Base-by-base conservation (phyloP, 305 asterid genomes). In the Plantago rigida region DNA sequence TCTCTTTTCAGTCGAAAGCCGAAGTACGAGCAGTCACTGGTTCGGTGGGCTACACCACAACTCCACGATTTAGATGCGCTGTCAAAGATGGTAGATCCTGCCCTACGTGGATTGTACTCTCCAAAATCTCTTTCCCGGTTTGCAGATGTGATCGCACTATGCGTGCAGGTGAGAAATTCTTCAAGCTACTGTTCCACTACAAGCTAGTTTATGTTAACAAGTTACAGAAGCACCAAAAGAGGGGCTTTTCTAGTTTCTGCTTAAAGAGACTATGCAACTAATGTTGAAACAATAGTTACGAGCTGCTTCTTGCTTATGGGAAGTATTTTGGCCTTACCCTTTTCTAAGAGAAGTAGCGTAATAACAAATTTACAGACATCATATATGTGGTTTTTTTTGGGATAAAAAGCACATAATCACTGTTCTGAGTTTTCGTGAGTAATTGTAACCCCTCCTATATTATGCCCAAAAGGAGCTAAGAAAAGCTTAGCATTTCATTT, bases 31-130 rank as follows among this genome's bases (percentile, higher is more conserved):
- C 86, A 78, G 52, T 59, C 66, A 11, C 79, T 82, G 41, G 86
- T 68, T 14, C 67, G 72, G 56, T 82, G 86, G 84, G 86, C 88
- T 13, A 82, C 62, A 74, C 19, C 19, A 17, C 19, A 17, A 17
- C 19, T 17, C 19, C 19, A 17, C 19, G 19, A 17, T 0, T 0
- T 71, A 19, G 88, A 82, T 66, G 82, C 82, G 55, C 61, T 82
- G 73, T 73, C 57, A 14, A 68, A 53, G 54, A 78, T 80, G 73
- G 88, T 67, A 39, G 85, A 82, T 68, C 88, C 86, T 59, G 84
- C 81, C 4, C 62, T 82, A 42, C 66, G 74, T 54, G 88, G 88
- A 28, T 58, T 82, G 65, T 82, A 77, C 67, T 85, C 88, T 64
- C 78, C 81, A 19, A 75, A 73, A 57, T 73, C 82, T 17, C 78